These are phyloP conservation scores for Scheffersomyces insectosa DNA, from an alignment of 1,139 yeast species.

Conservation along the genomic window DNA sequence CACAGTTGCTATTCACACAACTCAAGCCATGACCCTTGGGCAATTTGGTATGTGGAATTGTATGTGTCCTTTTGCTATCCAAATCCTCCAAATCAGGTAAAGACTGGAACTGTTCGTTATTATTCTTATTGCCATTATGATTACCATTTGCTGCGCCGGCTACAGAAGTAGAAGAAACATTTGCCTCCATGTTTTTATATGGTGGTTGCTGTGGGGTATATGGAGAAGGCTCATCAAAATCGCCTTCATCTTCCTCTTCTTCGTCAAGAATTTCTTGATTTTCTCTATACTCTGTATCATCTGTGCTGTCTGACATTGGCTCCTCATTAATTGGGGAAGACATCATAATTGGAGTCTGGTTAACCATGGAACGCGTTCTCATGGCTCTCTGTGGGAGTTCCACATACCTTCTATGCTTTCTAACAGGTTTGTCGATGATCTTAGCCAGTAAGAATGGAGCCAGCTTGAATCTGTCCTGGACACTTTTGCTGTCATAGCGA, in stretches of 20 bases:
- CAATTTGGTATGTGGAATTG: conserved; percentile 40
- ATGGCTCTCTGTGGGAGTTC: conserved; percentile 41
- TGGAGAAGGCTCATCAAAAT: conserved; percentile 32
- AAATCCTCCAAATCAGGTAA: conserved; percentile 48
- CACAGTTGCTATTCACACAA: conserved; percentile 48
- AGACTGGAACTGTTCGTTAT: conserved; percentile 31
- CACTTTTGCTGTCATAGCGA: conserved; percentile 42
- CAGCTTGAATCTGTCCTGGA: conserved; percentile 50
- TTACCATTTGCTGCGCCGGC: conserved; percentile 7
- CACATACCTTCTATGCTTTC: conserved; percentile 36
- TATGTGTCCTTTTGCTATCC: conserved; percentile 47
- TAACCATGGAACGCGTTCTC: conserved; percentile 44
- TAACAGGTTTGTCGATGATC: conserved; percentile 37
- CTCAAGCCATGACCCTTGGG: conserved; percentile 42
- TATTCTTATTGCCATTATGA: conserved; percentile 10
- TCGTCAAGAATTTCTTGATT: conserved; percentile 9
- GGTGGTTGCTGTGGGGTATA: conserved; percentile 46
- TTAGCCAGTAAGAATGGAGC: conserved; percentile 48
- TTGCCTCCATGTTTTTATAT: conserved; percentile 18
- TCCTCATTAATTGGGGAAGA: conserved; percentile 47
- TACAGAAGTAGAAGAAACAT: not conserved
- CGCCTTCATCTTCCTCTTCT: conserved; percentile 16
- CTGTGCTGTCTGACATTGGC: conserved; percentile 30
- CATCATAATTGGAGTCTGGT: conserved; percentile 28
- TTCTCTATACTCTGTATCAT: conserved; percentile 36